Base-by-base conservation (phyloP, 2,329 filamentous ascomycete species). In the Ascochyta fabae region DNA sequence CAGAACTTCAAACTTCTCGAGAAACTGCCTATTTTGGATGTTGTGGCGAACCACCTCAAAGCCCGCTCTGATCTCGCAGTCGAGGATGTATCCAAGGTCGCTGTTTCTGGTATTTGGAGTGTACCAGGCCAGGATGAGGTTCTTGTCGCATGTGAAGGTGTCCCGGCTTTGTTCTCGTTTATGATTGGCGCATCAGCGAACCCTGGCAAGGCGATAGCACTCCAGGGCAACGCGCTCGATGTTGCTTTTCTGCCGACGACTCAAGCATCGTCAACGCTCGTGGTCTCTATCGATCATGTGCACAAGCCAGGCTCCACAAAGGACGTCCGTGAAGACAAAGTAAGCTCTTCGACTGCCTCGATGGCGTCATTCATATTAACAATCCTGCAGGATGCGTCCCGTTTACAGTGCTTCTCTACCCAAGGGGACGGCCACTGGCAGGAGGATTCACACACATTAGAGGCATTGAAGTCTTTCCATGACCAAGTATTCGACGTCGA, bases 171-270 rank as follows among this genome's bases (percentile, higher is more conserved):
- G 8, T 87, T 94, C 73, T 77, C 84, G 51, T 90, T 88, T 77
- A 58, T 71, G 1, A 72, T 83, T 44, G 82, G 82, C 57, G 74
- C 70, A 13, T 72, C 74, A 7, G 75, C 81, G 41, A 82, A 81
- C 46, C 23, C 41, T 19, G 56, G 51, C 39, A 48, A 58, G 6
- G 60, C 60, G 15, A 67, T 91, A 48, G 73, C 79, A 35, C 73
- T 91, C 4, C 78, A 81, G 2, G 88, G 88, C 7, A 92, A 90
- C 65, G 83, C 87, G 0, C 81, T 94, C 4, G 84, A 87, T 67
- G 65, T 84, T n/a, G 66, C 76, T 10, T 68, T 75, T 39, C 34
- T 75, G 10, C 52, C 53, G 1, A 39, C 45, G 15, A 48, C 59
- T 23, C 41, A 52, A 34, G 45, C 38, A 9, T 55, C 54, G 13